Evolutionary conservation across 2,329 filamentous ascomycete genomes (phyloP).

Genomic region (Cyanodermella asteris): DNA sequence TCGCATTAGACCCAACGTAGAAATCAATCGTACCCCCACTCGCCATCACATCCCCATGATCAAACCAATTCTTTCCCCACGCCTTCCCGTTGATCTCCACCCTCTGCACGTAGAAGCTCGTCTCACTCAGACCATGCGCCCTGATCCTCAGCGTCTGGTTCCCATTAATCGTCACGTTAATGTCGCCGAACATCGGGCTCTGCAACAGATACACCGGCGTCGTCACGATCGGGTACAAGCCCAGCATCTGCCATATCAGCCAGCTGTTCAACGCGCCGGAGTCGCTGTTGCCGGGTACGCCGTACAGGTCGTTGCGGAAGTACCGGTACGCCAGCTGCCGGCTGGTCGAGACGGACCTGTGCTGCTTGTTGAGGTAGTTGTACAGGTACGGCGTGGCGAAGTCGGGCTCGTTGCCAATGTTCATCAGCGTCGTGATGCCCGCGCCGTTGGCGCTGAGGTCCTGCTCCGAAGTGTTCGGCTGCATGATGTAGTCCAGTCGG

Average conservation of each 20-base stretch:
- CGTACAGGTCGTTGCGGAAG: conserved; percentile 32
- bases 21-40: conserved; percentile 42
- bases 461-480: conserved; percentile 22
- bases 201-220: conserved; percentile 46
- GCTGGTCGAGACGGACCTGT: conserved; percentile 35
- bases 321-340: conserved; percentile 36
- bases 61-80: conserved; percentile 44
- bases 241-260: conserved; percentile 47
- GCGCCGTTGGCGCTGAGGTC: neutral
- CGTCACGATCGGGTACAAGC: conserved; percentile 44
- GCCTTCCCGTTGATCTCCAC: conserved; percentile 39
- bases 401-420: conserved; percentile 45
- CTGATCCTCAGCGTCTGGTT: conserved; percentile 34
- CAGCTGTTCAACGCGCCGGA: conserved; percentile 53
- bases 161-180: conserved; percentile 35
- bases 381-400: conserved; percentile 49
- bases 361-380: conserved; percentile 42
- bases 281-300: conserved; percentile 49
- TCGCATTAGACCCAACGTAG: conserved; percentile 31
- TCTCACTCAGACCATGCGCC: conserved; percentile 27
- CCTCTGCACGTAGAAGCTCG: conserved; percentile 38
- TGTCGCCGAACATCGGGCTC: conserved; percentile 39
- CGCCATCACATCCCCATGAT: conserved; percentile 44
- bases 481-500: conserved; percentile 40
- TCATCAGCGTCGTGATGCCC: conserved; percentile 30